Evolutionary conservation across 371 early-diverging fungal species (phyloP), one percentile per base, ranked within the genome.

Genomic region (Cokeromyces recurvatus): DNA sequence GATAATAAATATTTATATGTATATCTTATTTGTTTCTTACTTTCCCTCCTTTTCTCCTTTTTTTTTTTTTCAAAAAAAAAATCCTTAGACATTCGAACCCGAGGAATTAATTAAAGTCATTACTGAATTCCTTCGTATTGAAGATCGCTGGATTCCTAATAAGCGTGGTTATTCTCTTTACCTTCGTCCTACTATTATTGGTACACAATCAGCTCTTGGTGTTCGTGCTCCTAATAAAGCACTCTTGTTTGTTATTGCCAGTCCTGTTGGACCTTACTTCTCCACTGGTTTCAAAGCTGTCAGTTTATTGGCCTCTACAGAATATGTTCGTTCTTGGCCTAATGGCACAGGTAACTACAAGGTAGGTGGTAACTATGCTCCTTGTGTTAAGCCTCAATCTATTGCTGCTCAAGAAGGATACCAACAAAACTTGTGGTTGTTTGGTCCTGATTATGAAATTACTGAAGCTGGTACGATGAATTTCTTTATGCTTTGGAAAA

Each of bases 381-480:
- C 57, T 23, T 85, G 89, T 48, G 86, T 94, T 55, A 68, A 73
- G 24, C 91, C 94, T 5, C 91, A 91, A 58, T 62, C 84, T 47
- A 82, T 87, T 52, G 94, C 92, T 21, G 82, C 79, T 51, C 70
- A 78, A 55, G 62, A 83, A 51, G 92, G 93, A 0, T 89, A 79
- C 63, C 87, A 89, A 51, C 96, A 95, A 71, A 89, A 89, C 66
- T 64, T 95, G 59, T 94, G 95, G 95, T 61, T 94, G 35, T 89
- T 91, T 67, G 91, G 91, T 34, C 59, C 68, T 8, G 78, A 92
- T 21, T 75, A 89, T 46, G 65, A 85, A 50, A 59, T 92, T 27
- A 92, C 93, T 2, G 95, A 94, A 66, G 95, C 92, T 32, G 95
- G 95, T 22, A 93, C 94, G 29, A 94, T 93, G 93, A 94, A 95